These are phyloP conservation scores for Eustoma russellianum DNA, from an alignment of 257 asterid species.

Conservation along the genomic window DNA sequence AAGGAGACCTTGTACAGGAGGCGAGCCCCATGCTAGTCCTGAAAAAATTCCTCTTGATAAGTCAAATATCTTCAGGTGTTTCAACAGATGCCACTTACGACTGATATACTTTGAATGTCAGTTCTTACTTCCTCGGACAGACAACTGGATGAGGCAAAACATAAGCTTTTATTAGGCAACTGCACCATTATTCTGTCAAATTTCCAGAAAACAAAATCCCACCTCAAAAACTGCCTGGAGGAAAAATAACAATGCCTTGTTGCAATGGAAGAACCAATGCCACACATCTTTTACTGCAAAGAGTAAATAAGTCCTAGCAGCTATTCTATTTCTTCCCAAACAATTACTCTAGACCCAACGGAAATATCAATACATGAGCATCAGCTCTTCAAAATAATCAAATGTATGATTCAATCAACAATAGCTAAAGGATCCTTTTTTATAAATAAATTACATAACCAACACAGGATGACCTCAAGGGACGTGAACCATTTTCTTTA, in stretches of 20 bases:
- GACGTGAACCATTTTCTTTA: too few relatives aligned
- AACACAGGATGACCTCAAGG: too few relatives aligned
- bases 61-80: conserved; percentile 2
- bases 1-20: too few relatives aligned
- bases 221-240: conserved; percentile 61
- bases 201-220: conserved; percentile 1
- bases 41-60: too few relatives aligned
- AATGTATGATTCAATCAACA: too few relatives aligned
- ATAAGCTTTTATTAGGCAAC: conserved; percentile 3
- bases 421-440: too few relatives aligned
- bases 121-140: conserved; percentile 47
- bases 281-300: conserved; percentile 68
- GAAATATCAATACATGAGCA: background rate
- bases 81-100: conserved; percentile 4
- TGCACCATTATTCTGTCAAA: background rate
- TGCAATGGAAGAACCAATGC: conserved; percentile 50
- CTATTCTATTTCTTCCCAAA: conserved; percentile 2
- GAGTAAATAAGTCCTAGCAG: conserved; percentile 5
- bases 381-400: too few relatives aligned
- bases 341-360: background rate
- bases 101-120: too few relatives aligned
- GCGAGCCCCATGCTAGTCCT: too few relatives aligned
- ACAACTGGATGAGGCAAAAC: conserved; percentile 44
- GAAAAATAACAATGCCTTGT: conserved; percentile 43
- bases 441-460: too few relatives aligned